phyloP scores from a whole-genome alignment of 257 asterid genomes.

The Solanum etuberosum region DNA sequence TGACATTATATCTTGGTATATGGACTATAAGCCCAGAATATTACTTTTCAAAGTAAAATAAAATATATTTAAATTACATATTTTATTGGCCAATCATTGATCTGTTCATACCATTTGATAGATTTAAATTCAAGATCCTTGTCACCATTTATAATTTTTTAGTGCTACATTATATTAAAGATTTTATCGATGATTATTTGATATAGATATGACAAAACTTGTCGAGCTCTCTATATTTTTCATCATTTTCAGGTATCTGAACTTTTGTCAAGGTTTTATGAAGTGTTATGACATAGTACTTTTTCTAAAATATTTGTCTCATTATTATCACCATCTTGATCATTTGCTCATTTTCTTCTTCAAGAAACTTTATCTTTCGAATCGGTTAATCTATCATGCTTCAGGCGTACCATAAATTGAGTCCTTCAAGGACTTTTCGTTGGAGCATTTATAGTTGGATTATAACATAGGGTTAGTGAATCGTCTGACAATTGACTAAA shows the following conservation, averaged over 20 bases:
- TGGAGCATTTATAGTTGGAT: not conserved
- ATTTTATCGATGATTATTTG: not conserved
- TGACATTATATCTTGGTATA: not conserved
- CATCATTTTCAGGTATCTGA: not conserved
- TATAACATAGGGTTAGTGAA: not conserved
- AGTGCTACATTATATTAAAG: not conserved
- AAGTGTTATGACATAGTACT: not conserved
- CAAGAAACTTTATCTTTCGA: not conserved
- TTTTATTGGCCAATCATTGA: not conserved
- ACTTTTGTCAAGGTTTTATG: not conserved
- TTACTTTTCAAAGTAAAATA: too few relatives aligned
- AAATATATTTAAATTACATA: too few relatives aligned
- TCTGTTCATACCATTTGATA: not conserved
- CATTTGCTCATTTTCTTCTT: not conserved
- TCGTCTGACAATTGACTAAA: not conserved
- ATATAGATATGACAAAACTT: not conserved
- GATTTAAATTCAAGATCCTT: not conserved
- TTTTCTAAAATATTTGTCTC: not conserved
- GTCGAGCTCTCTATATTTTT: not conserved
- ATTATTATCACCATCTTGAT: not conserved
- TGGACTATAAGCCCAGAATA: not conserved
- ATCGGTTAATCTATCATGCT: not conserved
- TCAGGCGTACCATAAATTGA: not conserved
- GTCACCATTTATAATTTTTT: not conserved
- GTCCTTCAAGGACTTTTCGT: not conserved